Percentiles rank a stretch among this genome's conserved stretches.
Evolutionary conservation across 805 yeast genomes (phyloP).

Genomic region (Dipodascus albidus): DNA sequence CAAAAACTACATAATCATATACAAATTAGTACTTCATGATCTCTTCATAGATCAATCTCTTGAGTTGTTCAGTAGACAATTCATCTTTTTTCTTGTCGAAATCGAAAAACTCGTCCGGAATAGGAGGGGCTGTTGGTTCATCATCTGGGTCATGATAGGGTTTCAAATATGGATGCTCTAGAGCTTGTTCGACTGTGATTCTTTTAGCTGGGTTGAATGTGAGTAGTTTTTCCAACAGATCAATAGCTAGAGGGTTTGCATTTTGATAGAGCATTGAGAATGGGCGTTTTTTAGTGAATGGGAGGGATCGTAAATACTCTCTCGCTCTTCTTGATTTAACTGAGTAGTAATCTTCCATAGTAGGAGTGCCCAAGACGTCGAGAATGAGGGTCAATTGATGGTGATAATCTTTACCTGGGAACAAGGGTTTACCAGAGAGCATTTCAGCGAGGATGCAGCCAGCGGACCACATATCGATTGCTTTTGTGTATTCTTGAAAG

Average conservation of each 20-base stretch:
- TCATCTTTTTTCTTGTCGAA: constrained; percentile 80
- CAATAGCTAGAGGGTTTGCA: constrained; percentile 58
- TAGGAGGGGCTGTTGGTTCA: constrained; percentile 77
- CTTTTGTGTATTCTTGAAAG: constrained; percentile 84
- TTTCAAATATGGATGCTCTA: constrained; percentile 72
- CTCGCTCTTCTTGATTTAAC: constrained; percentile 65
- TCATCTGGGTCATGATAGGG: constrained; percentile 93
- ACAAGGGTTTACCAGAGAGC: constrained; percentile 73
- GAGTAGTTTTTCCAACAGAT: constrained; percentile 54
- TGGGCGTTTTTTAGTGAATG: constrained; percentile 53
- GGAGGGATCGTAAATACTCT: constrained; percentile 74
- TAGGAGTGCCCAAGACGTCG: constrained; percentile 81
- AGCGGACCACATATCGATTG: constrained; percentile 94
- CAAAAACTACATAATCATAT: background rate
- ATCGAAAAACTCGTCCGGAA: constrained; percentile 79
- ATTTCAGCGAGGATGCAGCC: constrained; percentile 93
- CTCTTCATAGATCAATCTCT: constrained; percentile 67
- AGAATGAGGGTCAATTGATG: constrained; percentile 79
- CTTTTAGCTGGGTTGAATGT: constrained; percentile 77
- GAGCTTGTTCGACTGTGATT: constrained; percentile 74
- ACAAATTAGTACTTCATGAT: constrained; percentile 35
- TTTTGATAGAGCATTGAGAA: constrained; percentile 35
- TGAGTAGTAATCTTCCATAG: constrained; percentile 53
- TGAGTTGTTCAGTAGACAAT: constrained; percentile 63
- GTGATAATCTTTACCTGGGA: constrained; percentile 91